These are phyloP conservation scores for Penstemon newberryi DNA, from an alignment of 257 asterid species.

Conservation along the genomic window DNA sequence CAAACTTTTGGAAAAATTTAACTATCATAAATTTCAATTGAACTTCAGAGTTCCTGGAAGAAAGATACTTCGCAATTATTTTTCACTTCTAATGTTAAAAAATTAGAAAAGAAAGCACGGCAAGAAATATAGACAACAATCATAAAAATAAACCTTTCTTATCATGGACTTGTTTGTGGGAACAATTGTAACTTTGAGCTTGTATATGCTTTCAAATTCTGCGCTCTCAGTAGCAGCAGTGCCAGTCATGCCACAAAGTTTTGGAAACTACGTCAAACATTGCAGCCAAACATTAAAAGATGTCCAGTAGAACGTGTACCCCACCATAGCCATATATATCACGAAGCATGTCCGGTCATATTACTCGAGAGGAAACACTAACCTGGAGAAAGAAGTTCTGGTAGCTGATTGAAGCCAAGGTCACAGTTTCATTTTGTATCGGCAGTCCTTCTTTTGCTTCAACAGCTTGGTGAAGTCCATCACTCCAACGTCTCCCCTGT, in stretches of 20 bases:
- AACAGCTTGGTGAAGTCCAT: constrained; percentile 99
- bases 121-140: constrained; percentile 6
- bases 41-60: constrained; percentile 7
- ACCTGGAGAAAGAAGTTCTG: constrained; percentile 99
- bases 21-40: constrained; percentile 17
- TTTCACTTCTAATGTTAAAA: constrained; percentile 19
- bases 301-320: constrained; percentile 20
- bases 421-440: constrained; percentile 93
- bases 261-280: constrained; percentile 72
- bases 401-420: constrained; percentile 98
- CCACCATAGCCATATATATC: constrained; percentile 19
- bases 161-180: constrained; percentile 99
- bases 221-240: constrained; percentile 98
- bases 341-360: constrained; percentile 23
- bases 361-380: constrained; percentile 29
- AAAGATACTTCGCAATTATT: constrained; percentile 17
- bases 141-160: constrained; percentile 64
- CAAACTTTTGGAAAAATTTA: constrained; percentile 16
- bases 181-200: constrained; percentile 94
- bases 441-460: constrained; percentile 98
- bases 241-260: constrained; percentile 99
- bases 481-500: constrained; percentile 99
- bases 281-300: constrained; percentile 34
- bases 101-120: constrained; percentile 12
- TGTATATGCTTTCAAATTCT: constrained; percentile 97